These are phyloP conservation scores for barrel medic (Medicago truncatula) DNA, from an alignment of 306 rosid genomes.

Conservation along the genomic window DNA sequence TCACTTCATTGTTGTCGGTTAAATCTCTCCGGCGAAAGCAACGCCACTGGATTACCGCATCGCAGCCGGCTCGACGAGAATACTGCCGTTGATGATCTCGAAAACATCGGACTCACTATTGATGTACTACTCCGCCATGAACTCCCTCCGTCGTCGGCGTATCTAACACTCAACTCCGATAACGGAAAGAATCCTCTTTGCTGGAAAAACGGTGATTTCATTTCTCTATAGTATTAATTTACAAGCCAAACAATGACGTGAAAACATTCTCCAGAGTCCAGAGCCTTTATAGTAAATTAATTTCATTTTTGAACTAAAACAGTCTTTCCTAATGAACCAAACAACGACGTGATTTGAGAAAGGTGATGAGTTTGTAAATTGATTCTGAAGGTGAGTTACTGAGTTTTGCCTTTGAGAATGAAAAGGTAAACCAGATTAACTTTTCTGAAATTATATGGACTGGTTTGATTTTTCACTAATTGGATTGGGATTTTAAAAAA, in stretches of 20 bases:
- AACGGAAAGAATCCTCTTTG: conserved; percentile 75
- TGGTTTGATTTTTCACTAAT: too few relatives aligned
- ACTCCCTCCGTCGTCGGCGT: conserved; percentile 64
- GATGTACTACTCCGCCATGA: conserved; percentile 85
- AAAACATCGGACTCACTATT: conserved; percentile 86
- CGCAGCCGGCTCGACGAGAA: conserved; percentile 86
- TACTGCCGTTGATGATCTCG: conserved; percentile 65
- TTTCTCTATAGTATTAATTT: conserved; percentile 68
- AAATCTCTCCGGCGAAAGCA: conserved; percentile 90
- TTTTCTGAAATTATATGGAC: too few relatives aligned
- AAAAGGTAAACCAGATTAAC: too few relatives aligned
- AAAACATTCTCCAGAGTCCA: too few relatives aligned
- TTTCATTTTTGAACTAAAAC: too few relatives aligned
- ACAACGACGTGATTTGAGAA: too few relatives aligned
- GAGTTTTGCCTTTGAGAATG: too few relatives aligned
- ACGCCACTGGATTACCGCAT: conserved; percentile 97
- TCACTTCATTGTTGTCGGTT: conserved; percentile 51
- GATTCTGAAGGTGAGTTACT: too few relatives aligned
- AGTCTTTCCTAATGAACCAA: too few relatives aligned
- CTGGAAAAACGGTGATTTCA: conserved; percentile 85
- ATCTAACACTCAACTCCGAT: conserved; percentile 84
- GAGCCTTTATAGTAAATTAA: too few relatives aligned
- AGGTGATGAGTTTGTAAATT: too few relatives aligned
- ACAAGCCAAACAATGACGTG: conserved; percentile 75
- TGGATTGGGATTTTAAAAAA: too few relatives aligned